Evolutionary conservation across 805 yeast genomes (phyloP).

Genomic region (Pichia insulana): DNA sequence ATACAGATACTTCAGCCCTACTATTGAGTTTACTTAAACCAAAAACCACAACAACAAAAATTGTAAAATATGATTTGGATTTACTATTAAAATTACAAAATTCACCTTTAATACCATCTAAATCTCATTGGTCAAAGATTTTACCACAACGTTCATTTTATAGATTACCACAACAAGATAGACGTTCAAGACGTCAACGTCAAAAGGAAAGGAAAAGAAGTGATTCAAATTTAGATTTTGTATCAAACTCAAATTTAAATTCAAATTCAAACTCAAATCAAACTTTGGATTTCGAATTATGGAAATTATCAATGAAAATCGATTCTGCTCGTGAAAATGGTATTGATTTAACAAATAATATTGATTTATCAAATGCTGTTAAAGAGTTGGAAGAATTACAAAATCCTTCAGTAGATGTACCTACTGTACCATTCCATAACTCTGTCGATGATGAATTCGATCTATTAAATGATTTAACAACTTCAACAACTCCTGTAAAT

Average conservation of each 20-base stretch:
- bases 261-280: not conserved
- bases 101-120: conserved; percentile 10
- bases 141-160: conserved; percentile 42
- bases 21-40: too few relatives aligned
- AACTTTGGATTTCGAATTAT: conserved; percentile 47
- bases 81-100: conserved; percentile 3
- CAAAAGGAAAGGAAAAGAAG: conserved; percentile 19
- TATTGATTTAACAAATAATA: conserved; percentile 26
- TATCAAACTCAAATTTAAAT: conserved; percentile 1
- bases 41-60: not conserved
- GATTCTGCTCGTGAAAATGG: conserved; percentile 42
- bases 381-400: too few relatives aligned
- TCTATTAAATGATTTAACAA: too few relatives aligned
- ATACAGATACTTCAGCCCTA: too few relatives aligned
- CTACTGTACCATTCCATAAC: not conserved
- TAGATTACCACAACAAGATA: conserved; percentile 4
- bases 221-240: conserved; percentile 11
- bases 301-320: conserved; percentile 46
- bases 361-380: too few relatives aligned
- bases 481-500: too few relatives aligned
- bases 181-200: conserved; percentile 10
- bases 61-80: conserved; percentile 1
- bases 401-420: not conserved
- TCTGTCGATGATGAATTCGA: not conserved
- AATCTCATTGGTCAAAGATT: conserved; percentile 17